Percentiles rank a stretch among this genome's conserved stretches.
These are phyloP conservation scores for Collybia nuda DNA, from an alignment of 768 basidiomycete genomes.

Conservation along the genomic window DNA sequence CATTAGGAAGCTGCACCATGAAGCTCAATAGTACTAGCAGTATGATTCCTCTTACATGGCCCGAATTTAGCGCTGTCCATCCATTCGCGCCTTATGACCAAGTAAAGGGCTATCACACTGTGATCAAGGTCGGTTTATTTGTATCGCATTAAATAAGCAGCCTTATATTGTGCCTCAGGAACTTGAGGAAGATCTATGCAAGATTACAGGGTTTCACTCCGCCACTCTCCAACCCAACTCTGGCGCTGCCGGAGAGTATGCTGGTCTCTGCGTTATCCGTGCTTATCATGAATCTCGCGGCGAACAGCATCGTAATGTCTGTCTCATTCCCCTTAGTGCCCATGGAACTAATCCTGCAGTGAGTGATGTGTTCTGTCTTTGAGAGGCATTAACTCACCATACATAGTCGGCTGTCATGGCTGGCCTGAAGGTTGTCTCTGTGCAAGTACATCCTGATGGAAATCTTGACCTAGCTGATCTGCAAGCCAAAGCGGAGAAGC, in stretches of 20 bases:
- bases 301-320: conserved; percentile 84
- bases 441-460: conserved; percentile 86
- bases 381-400: conserved; percentile 12
- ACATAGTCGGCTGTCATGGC: conserved; percentile 94
- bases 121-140: conserved; percentile 62
- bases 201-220: conserved; percentile 94
- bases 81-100: conserved; percentile 92
- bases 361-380: conserved; percentile 27
- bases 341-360: conserved; percentile 99
- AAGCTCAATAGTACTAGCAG: conserved; percentile 98
- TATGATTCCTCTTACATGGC: conserved; percentile 96
- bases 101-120: conserved; percentile 78
- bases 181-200: conserved; percentile 87
- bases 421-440: conserved; percentile 93
- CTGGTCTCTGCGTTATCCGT: conserved; percentile 91
- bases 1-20: conserved; percentile 95
- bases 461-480: conserved; percentile 89
- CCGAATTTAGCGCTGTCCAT: conserved; percentile 87
- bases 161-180: conserved; percentile 48
- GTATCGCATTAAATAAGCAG: background rate
- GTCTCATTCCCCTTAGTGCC: conserved; percentile 92
- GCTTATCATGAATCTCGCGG: conserved; percentile 92
- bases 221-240: conserved; percentile 99
- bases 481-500: conserved; percentile 80
- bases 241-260: conserved; percentile 96